These are phyloP conservation scores for Plasmodium relictum DNA, from an alignment of 169 alveolate genomes.

Conservation along the genomic window DNA sequence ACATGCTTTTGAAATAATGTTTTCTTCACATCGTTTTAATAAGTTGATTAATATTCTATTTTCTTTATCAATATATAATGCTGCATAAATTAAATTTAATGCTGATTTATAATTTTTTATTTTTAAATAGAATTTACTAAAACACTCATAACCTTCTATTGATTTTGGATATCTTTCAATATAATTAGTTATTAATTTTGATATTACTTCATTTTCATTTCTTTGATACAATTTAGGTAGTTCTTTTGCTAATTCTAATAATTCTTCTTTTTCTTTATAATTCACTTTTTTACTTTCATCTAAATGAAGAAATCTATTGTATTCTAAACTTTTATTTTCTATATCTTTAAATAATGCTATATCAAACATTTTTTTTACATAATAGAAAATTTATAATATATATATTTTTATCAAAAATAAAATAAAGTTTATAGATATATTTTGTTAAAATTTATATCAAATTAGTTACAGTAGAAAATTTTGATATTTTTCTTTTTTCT, in stretches of 20 bases:
- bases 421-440: no score
- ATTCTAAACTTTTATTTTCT: slow-evolving; percentile 5
- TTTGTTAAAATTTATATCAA: no score
- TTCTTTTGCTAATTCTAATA: slow-evolving; percentile 25
- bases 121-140: slow-evolving; percentile 27
- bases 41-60: slow-evolving; percentile 9
- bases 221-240: slow-evolving; percentile 34
- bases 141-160: slow-evolving; percentile 18
- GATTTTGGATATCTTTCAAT: slow-evolving; percentile 41
- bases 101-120: slow-evolving; percentile 21
- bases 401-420: background rate
- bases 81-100: slow-evolving; percentile 42
- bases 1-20: slow-evolving; percentile 7
- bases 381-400: background rate
- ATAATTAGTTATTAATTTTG: slow-evolving; percentile 11
- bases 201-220: slow-evolving; percentile 30
- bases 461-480: no score
- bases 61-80: slow-evolving; percentile 31
- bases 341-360: slow-evolving; percentile 27
- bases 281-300: background rate
- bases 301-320: background rate
- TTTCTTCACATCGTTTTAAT: slow-evolving; percentile 45
- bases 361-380: slow-evolving; percentile 10
- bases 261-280: slow-evolving; percentile 24
- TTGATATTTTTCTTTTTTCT: no score